phyloP scores from a whole-genome alignment of 495 filamentous ascomycete genomes.

The Thermothielavioides terrestris region DNA sequence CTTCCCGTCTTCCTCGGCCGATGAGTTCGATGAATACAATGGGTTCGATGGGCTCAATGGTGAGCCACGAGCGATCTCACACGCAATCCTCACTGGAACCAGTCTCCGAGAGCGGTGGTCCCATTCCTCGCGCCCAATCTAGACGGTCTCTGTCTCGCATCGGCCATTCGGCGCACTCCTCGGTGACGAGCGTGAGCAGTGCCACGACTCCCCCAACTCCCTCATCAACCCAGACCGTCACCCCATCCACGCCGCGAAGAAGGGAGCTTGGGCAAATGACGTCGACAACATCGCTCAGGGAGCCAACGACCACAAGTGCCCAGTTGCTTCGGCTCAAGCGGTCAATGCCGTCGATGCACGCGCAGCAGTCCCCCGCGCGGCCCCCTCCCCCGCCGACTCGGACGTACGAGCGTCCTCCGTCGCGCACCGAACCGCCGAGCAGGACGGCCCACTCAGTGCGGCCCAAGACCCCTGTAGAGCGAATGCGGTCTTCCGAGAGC shows the following conservation, averaged over 20 bases:
- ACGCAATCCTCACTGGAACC: constrained; percentile 76
- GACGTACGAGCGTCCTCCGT: constrained; percentile 44
- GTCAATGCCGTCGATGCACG: constrained; percentile 74
- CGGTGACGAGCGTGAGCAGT: constrained; percentile 39
- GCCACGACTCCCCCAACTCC: constrained; percentile 50
- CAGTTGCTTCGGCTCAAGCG: constrained; percentile 77
- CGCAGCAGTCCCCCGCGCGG: constrained; percentile 38
- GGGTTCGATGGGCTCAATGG: constrained; percentile 46
- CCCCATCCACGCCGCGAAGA: constrained; percentile 50
- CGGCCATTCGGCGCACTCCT: constrained; percentile 58
- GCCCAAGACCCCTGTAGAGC: constrained; percentile 66
- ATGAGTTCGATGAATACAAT: constrained; percentile 44
- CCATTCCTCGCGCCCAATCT: constrained; percentile 43
- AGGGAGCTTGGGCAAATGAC: constrained; percentile 49
- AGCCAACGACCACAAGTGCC: constrained; percentile 60
- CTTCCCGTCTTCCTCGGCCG: constrained; percentile 52
- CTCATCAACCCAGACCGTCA: constrained; percentile 44
- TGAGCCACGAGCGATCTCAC: constrained; percentile 54
- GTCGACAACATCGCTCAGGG: constrained; percentile 45
- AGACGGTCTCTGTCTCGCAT: constrained; percentile 57
- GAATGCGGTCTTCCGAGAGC: constrained; percentile 45
- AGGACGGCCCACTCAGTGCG: constrained; percentile 41
- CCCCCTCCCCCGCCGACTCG: constrained; percentile 31
- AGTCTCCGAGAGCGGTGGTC: constrained; percentile 82
- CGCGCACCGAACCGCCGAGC: constrained; percentile 27